Evolutionary conservation across 75 land plant genomes (phyloP).

Genomic region (Pinus taeda): DNA sequence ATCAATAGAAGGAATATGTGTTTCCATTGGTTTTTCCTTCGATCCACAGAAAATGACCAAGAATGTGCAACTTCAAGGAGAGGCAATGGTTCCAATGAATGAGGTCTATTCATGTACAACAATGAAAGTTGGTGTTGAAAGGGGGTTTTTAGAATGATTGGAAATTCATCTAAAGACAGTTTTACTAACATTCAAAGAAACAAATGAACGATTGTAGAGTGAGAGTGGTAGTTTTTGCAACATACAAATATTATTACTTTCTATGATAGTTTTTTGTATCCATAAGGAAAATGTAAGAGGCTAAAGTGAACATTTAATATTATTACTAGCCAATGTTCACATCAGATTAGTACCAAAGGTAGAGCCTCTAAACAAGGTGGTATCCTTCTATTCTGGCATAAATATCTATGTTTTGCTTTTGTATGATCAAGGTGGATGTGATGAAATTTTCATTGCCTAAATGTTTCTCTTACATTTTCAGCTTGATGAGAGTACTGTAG

Average conservation of each 20-base stretch:
- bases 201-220: no score
- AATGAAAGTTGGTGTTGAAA: no score
- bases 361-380: slow-evolving; percentile 72
- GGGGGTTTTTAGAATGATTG: no score
- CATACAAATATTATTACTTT: background rate
- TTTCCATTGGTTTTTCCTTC: no score
- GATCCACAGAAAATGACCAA: no score
- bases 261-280: slow-evolving; percentile 10
- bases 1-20: no score
- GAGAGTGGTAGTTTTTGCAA: no score
- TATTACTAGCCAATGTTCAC: slow-evolving; percentile 87
- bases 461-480: slow-evolving; percentile 8
- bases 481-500: slow-evolving; percentile 46
- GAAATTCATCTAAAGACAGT: no score
- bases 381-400: background rate
- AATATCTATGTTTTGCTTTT: background rate
- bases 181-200: no score
- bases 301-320: slow-evolving; percentile 90
- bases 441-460: background rate
- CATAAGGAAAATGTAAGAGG: slow-evolving; percentile 95
- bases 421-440: background rate
- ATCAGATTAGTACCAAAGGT: slow-evolving; percentile 75
- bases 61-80: no score
- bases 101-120: no score
- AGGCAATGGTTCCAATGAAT: no score